A percentile compares a stretch with the other conserved stretches of the same genome.
Evolutionary conservation across 345 rosid species (phyloP).

Genomic region (Luvunga scandens): DNA sequence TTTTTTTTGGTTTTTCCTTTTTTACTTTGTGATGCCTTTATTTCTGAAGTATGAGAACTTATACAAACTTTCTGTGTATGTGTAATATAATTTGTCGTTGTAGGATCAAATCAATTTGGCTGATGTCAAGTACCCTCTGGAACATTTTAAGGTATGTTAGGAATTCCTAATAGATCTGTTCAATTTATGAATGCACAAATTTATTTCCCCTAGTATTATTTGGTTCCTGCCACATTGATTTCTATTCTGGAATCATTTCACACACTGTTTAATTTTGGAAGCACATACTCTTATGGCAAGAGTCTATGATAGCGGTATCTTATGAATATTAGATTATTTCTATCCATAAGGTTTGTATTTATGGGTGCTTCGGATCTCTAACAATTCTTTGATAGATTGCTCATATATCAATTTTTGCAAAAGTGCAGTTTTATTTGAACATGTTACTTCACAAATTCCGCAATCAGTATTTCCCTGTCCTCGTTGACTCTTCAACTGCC

Average conservation of each 20-base stretch:
- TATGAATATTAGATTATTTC: background rate
- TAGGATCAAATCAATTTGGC: conserved; percentile 93
- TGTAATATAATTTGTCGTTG: conserved; percentile 20
- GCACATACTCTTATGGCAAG: background rate
- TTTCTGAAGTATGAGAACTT: background rate
- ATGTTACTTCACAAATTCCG: background rate
- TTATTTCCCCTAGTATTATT: background rate
- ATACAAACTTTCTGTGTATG: background rate
- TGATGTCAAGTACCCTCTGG: conserved; percentile 83
- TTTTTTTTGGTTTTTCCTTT: background rate
- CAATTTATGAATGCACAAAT: background rate
- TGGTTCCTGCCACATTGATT: background rate
- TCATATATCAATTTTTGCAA: background rate
- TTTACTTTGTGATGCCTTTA: background rate
- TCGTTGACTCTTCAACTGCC: background rate
- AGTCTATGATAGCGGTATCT: background rate
- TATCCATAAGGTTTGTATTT: background rate
- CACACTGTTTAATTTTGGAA: background rate
- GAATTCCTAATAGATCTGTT: background rate
- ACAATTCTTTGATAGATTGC: background rate
- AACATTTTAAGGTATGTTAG: conserved; percentile 71
- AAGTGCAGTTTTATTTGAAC: background rate
- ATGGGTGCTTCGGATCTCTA: background rate
- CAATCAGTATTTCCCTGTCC: background rate
- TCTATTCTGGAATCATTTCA: background rate